Evolutionary conservation across 345 rosid species (phyloP).

Genomic region (Melaleuca alternifolia): DNA sequence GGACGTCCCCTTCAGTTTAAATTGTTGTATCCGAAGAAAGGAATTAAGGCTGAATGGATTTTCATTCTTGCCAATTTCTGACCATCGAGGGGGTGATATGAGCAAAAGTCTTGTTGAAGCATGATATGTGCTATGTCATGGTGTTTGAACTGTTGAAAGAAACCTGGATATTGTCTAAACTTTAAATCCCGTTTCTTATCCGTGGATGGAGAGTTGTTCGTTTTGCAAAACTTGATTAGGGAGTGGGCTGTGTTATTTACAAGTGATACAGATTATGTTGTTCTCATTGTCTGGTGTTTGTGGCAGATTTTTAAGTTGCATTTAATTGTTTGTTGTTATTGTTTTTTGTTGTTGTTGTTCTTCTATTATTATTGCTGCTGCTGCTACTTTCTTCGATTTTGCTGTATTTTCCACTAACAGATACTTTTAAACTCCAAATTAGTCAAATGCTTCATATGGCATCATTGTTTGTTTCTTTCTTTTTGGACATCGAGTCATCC

Average conservation of each 20-base stretch:
- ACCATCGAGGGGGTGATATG: neutral
- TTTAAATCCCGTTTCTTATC: neutral
- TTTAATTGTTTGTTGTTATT: neutral
- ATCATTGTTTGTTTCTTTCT: neutral
- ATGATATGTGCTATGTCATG: neutral
- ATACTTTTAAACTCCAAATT: neutral
- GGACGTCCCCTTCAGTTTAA: neutral
- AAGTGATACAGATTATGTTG: neutral
- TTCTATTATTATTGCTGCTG: neutral
- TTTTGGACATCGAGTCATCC: neutral
- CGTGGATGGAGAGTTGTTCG: neutral
- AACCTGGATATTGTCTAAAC: neutral
- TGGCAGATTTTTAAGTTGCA: neutral
- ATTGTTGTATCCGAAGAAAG: neutral
- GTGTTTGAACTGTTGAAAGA: neutral
- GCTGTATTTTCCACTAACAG: neutral
- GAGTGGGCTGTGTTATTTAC: neutral
- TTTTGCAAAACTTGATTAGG: neutral
- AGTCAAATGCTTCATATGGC: neutral
- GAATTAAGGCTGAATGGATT: neutral
- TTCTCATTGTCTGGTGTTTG: neutral
- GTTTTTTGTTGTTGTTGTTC: neutral
- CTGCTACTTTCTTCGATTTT: neutral
- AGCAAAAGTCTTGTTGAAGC: neutral
- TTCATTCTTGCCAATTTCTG: neutral